Evolutionary conservation across 1,139 yeast species (phyloP).

Genomic region (Yamadazyma dushanensis): DNA sequence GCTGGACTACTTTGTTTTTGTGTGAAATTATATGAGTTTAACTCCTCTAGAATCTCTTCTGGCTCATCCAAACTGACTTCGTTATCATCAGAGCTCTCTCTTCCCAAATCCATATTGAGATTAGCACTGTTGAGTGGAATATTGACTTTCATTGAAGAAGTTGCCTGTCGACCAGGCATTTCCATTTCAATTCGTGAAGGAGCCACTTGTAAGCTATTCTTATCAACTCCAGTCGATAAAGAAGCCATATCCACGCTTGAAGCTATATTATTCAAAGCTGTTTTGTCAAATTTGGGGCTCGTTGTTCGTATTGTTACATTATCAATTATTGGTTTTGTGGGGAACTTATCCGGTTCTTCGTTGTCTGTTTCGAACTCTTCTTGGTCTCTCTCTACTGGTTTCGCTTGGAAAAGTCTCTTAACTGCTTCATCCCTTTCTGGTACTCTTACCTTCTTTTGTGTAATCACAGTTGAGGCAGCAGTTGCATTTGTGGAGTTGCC

Average conservation of each 20-base stretch:
- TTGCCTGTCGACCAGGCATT: slow-evolving; percentile 1
- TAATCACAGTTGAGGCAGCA: slow-evolving; percentile 1
- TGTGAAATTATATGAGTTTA: slow-evolving; percentile 20
- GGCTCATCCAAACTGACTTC: slow-evolving; percentile 16
- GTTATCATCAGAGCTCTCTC: slow-evolving; percentile 17
- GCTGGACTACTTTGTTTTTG: slow-evolving; percentile 6
- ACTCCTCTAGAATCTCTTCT: slow-evolving; percentile 22
- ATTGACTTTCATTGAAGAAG: slow-evolving; percentile 3
- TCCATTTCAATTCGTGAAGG: slow-evolving; percentile 16
- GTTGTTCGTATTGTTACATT: slow-evolving; percentile 8
- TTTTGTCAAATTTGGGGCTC: slow-evolving; percentile 9
- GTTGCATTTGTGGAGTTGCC: neutral
- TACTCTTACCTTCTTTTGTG: slow-evolving; percentile 1
- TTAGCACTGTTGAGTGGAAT: slow-evolving; percentile 2
- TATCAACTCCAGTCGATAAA: slow-evolving; percentile 14
- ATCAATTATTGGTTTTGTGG: slow-evolving; percentile 11
- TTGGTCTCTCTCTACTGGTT: slow-evolving; percentile 3
- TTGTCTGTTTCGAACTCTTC: slow-evolving; percentile 6
- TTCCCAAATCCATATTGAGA: slow-evolving; percentile 13
- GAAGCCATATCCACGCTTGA: slow-evolving; percentile 20
- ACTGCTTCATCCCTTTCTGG: slow-evolving; percentile 5
- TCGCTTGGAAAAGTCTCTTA: slow-evolving; percentile 2
- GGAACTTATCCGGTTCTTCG: slow-evolving; percentile 13
- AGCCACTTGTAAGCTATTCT: slow-evolving; percentile 19
- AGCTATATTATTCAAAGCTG: slow-evolving; percentile 12